Evolutionary conservation across 306 rosid species (phyloP).

Genomic region (Rosa multiflora): DNA sequence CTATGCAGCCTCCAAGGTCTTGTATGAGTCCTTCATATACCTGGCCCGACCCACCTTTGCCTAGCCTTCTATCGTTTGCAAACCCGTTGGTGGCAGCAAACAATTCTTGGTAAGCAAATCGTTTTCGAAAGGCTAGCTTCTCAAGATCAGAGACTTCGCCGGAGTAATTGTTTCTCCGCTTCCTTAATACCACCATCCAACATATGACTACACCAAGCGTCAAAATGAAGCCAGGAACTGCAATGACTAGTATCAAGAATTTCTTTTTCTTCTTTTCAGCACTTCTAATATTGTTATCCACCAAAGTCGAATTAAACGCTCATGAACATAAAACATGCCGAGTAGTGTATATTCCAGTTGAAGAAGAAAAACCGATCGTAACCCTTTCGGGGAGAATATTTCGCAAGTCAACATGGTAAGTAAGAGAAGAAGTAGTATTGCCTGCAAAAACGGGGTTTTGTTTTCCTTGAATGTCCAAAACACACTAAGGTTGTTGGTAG

Average conservation of each 20-base stretch:
- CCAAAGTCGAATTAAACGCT: background rate
- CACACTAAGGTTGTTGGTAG: background rate
- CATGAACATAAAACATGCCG: background rate
- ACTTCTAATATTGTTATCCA: background rate
- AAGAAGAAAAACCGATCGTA: background rate
- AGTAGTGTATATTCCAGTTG: too few relatives aligned
- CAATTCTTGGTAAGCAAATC: background rate
- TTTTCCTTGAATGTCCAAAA: background rate
- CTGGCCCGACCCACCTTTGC: background rate
- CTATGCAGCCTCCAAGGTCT: background rate
- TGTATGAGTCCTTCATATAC: background rate
- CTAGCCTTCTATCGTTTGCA: background rate
- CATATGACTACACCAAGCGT: background rate
- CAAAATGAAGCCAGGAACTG: background rate
- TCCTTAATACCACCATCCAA: background rate
- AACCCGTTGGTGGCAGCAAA: background rate
- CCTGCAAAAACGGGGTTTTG: background rate
- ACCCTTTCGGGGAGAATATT: background rate
- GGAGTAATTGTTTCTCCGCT: background rate
- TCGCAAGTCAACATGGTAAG: background rate
- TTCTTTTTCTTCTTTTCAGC: too few relatives aligned
- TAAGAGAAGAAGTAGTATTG: background rate
- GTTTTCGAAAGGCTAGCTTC: background rate
- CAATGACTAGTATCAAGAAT: background rate
- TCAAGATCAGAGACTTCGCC: background rate